Evolutionary conservation across 306 rosid genomes (phyloP).

Genomic region (Sesbania bispinosa): DNA sequence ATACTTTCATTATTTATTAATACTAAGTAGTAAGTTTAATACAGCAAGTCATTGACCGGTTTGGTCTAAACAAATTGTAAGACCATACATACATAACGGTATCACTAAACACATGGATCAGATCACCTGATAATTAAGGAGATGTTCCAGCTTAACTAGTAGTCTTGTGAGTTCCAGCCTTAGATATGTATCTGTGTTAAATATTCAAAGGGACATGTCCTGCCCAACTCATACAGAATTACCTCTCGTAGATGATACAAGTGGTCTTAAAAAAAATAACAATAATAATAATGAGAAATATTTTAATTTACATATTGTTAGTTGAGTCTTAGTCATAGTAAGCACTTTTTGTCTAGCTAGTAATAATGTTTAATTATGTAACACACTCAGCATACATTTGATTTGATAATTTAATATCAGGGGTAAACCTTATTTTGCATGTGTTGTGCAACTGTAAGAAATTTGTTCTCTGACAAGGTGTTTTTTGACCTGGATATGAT

Average conservation of each 20-base stretch:
- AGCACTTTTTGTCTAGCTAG: slow-evolving; percentile 15
- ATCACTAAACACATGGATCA: neutral
- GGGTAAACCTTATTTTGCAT: no score
- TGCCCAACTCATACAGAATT: no score
- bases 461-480: neutral
- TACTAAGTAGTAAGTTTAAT: neutral
- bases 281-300: neutral
- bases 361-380: neutral
- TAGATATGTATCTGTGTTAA: no score
- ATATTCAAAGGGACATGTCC: no score
- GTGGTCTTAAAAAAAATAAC: neutral
- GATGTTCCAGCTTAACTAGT: no score
- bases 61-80: neutral
- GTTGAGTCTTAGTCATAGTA: neutral
- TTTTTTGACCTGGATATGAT: slow-evolving; percentile 20
- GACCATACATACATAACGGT: neutral
- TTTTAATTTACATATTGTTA: neutral
- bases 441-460: no score
- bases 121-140: no score
- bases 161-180: no score
- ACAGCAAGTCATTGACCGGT: slow-evolving; percentile 26
- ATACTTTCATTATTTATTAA: no score
- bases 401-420: no score
- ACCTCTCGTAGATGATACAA: no score
- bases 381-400: no score